Evolutionary conservation across 129 eudicot species (phyloP).

Genomic region (Solidago caesia): DNA sequence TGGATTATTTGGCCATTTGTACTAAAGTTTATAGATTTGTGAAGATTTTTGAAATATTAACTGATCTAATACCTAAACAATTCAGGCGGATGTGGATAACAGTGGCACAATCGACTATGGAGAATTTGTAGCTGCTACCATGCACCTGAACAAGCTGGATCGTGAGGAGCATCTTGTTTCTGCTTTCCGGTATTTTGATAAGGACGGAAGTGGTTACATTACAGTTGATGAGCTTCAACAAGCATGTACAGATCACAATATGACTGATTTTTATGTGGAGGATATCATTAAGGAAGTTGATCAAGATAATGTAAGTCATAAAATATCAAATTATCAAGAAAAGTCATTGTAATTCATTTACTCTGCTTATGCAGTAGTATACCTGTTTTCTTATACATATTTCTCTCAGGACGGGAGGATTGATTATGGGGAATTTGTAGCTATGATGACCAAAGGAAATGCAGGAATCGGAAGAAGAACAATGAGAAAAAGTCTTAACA

Average conservation of each 20-base stretch:
- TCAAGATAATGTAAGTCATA: slow-evolving; percentile 86
- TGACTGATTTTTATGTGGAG: slow-evolving; percentile 65
- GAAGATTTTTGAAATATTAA: neutral
- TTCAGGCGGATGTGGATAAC: slow-evolving; percentile 85
- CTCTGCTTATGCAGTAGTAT: neutral
- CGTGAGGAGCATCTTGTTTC: slow-evolving; percentile 49
- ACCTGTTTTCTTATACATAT: neutral
- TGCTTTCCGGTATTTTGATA: slow-evolving; percentile 50
- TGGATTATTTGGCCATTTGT: too few relatives aligned
- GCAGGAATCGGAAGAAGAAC: slow-evolving; percentile 90
- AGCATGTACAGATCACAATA: slow-evolving; percentile 77
- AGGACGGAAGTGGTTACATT: slow-evolving; percentile 47
- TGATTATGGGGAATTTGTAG: slow-evolving; percentile 90
- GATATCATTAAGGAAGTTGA: slow-evolving; percentile 88
- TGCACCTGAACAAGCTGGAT: slow-evolving; percentile 47
- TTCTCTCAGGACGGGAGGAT: slow-evolving; percentile 56
- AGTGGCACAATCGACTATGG: slow-evolving; percentile 79
- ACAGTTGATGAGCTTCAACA: slow-evolving; percentile 93
- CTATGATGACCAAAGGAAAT: slow-evolving; percentile 96
- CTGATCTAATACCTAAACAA: neutral
- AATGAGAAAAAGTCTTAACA: slow-evolving; percentile 81
- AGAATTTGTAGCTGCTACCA: slow-evolving; percentile 49
- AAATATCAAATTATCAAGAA: neutral
- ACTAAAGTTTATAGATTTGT: neutral
- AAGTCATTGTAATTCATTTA: neutral